phyloP scores from a whole-genome alignment of 345 rosid genomes.

The Arabis alpina region DNA sequence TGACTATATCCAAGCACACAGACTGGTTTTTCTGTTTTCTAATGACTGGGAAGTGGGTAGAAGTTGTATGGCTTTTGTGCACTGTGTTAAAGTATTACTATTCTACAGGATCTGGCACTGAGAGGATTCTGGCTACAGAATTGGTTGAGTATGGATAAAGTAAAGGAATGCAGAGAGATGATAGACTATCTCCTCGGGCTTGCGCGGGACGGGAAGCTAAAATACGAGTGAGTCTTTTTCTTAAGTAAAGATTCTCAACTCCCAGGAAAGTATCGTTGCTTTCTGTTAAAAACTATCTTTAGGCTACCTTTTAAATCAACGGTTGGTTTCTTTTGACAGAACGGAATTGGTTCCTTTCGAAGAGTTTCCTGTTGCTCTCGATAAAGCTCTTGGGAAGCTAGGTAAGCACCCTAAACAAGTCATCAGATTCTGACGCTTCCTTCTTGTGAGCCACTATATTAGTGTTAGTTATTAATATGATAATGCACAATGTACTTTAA shows the following conservation, averaged over 20 bases:
- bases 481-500: constrained; percentile 17
- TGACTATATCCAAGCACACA: background rate
- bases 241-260: background rate
- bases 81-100: background rate
- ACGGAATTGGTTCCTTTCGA: constrained; percentile 71
- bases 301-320: background rate
- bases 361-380: constrained; percentile 61
- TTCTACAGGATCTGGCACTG: constrained; percentile 76
- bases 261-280: background rate
- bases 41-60: background rate
- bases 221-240: constrained; percentile 65
- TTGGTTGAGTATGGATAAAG: constrained; percentile 64
- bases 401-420: constrained; percentile 95
- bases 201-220: constrained; percentile 64
- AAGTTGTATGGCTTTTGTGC: constrained; percentile 1
- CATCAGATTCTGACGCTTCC: constrained; percentile 55
- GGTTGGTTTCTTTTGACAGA: constrained; percentile 49
- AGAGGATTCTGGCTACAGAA: constrained; percentile 95
- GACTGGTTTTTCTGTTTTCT: background rate
- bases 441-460: constrained; percentile 3
- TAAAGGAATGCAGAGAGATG: constrained; percentile 69
- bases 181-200: constrained; percentile 73
- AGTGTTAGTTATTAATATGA: constrained; percentile 23
- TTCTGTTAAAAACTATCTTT: too few relatives aligned
- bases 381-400: constrained; percentile 72